A percentile compares a stretch with the other conserved stretches of the same genome.
Conservation (phyloP, 257 asterid genomes). For the Solanum chilense region DNA sequence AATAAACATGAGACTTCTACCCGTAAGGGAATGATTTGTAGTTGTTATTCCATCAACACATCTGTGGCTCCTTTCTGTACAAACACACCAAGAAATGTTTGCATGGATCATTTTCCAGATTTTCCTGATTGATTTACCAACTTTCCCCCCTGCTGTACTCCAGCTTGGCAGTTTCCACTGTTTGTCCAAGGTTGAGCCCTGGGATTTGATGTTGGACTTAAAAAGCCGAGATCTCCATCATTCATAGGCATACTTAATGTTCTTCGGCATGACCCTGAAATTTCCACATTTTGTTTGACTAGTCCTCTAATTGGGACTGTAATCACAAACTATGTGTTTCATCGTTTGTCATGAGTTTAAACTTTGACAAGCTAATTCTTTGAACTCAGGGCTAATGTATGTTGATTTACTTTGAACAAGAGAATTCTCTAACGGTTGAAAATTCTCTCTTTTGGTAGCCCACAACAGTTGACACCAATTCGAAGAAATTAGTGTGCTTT, state of each 20-base stretch:
- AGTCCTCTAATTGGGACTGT: neutral
- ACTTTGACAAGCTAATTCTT: neutral
- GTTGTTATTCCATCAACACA: neutral
- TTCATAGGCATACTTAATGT: neutral
- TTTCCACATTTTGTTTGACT: neutral
- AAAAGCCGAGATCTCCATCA: neutral
- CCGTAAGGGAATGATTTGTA: neutral
- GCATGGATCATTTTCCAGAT: neutral
- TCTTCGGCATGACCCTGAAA: neutral
- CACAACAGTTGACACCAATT: constrained; percentile 14
- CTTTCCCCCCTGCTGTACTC: neutral
- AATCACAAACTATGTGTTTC: neutral
- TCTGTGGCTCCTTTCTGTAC: neutral
- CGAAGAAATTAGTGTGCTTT: constrained; percentile 6
- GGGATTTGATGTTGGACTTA: neutral
- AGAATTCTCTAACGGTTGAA: constrained; percentile 1
- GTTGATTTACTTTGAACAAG: neutral
- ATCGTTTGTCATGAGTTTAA: neutral
- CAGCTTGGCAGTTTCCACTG: neutral
- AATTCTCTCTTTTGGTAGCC: constrained; percentile 22
- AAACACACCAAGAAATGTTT: neutral
- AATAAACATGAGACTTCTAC: neutral
- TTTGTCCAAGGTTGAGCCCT: neutral
- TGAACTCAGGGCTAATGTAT: neutral
- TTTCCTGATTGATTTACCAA: neutral